Evolutionary conservation across 2,329 filamentous ascomycete genomes (phyloP).

Genomic region (Cryphonectria radicalis): DNA sequence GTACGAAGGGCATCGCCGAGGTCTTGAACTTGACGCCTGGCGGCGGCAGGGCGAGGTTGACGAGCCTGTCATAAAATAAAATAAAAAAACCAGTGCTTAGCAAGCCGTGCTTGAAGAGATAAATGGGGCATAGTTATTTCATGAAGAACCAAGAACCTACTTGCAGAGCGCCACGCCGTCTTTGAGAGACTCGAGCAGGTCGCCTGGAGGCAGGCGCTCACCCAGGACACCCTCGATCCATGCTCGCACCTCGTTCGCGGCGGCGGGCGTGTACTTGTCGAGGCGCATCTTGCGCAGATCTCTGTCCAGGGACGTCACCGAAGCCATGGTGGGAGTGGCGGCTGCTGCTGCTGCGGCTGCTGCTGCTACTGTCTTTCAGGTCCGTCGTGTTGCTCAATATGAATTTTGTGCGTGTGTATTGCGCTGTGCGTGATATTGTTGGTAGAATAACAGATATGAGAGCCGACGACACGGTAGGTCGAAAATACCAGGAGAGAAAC

Average conservation of each 20-base stretch:
- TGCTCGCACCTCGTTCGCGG: slow-evolving; percentile 78
- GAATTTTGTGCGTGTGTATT: too few species aligned
- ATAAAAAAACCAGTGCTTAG: not conserved
- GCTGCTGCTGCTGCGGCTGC: slow-evolving; percentile 2
- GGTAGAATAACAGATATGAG: not conserved
- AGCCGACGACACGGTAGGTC: not conserved
- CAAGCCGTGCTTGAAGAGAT: slow-evolving; percentile 6
- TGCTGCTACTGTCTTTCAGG: not conserved
- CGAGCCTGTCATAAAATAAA: too few species aligned
- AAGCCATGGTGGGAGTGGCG: slow-evolving; percentile 69
- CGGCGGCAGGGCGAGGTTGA: slow-evolving; percentile 77
- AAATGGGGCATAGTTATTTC: not conserved
- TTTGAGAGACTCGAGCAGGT: slow-evolving; percentile 84
- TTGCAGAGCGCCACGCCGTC: slow-evolving; percentile 93
- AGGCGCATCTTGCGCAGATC: slow-evolving; percentile 93
- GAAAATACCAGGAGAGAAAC: not conserved
- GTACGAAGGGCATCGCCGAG: slow-evolving; percentile 95
- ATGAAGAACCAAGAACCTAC: slow-evolving; percentile 58
- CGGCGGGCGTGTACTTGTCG: slow-evolving; percentile 89
- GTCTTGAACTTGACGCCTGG: slow-evolving; percentile 88
- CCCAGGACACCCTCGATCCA: slow-evolving; percentile 88
- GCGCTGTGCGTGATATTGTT: not conserved
- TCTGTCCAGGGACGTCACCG: slow-evolving; percentile 89
- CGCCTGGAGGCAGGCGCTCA: slow-evolving; percentile 70
- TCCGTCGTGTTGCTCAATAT: not conserved